Conservation (phyloP, 306 rosid species). For the Lagenaria siceraria region DNA sequence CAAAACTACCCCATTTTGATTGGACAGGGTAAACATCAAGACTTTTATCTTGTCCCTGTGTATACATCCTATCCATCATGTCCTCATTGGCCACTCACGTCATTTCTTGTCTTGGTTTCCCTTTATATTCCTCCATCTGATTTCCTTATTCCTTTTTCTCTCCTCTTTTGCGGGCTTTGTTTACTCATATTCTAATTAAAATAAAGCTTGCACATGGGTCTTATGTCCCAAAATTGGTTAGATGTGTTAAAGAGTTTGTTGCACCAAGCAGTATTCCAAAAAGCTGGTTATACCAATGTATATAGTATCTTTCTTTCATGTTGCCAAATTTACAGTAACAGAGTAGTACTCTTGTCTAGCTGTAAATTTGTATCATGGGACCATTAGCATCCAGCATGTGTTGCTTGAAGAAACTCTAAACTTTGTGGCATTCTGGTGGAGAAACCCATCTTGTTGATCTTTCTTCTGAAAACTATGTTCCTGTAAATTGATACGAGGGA, state of each 20-base stretch:
- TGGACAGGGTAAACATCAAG: slow-evolving; percentile 74
- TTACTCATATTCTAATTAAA: not conserved
- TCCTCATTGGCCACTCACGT: not conserved
- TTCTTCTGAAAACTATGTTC: not conserved
- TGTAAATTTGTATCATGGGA: not conserved
- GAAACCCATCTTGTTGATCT: not conserved
- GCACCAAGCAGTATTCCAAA: no score
- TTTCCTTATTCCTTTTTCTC: not conserved
- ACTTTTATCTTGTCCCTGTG: not conserved
- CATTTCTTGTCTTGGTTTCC: not conserved
- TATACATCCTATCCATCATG: not conserved
- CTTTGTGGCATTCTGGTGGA: not conserved
- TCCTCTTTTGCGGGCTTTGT: not conserved
- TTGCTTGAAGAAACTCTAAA: not conserved
- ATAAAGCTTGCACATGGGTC: no score
- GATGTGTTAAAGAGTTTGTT: no score
- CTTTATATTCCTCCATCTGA: not conserved
- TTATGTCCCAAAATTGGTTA: no score
- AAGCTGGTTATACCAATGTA: no score
- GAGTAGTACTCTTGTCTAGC: not conserved
- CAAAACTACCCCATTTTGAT: slow-evolving; percentile 76
- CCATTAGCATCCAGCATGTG: not conserved
- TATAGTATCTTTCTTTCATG: not conserved
- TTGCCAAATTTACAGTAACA: not conserved
- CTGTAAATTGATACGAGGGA: not conserved